Evolutionary conservation across 1,139 yeast genomes (phyloP), one percentile per base, ranked within the genome.

Genomic region (Kluyveromyces sp.): DNA sequence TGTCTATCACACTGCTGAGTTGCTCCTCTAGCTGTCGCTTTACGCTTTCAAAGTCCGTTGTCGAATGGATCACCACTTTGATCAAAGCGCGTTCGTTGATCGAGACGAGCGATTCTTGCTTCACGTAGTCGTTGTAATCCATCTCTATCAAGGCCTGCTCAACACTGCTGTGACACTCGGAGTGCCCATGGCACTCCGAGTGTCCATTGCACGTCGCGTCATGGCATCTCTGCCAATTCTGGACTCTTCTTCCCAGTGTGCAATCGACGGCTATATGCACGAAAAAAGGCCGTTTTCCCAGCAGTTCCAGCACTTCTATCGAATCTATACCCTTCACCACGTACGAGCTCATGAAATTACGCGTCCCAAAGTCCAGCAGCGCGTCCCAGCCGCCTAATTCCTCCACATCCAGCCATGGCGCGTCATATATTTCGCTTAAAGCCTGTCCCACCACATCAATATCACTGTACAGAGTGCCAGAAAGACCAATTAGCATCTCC

Each of bases 241-340:
- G 61, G 57, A 70, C 74, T 43, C 95, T 70, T 20, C 76, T 53
- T 17, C 59, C 55, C 12, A 83, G 49, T 0, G 96, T 86, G 0
- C 95, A 88, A 57, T 87, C 95, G 2, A 88, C 71, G 7, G 87
- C 74, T 2, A 92, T 60, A 55, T 88, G 95, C 26, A 88, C 70
- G 57, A 89, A 87, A 60, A 87, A 92, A 0, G 98, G 97, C 47
- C 96, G 68, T 51, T 83, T 81, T 39, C 74, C 68, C 6, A 88
- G 65, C 15, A 65, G 65, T 1, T 73, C 70, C 30, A 85, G 68
- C 44, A 73, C 65, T 0, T 61, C 62, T 3, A 73, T 51, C 19
- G 68, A 67, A 11, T 66, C 62, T 12, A 83, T 67, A 47, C 78
- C 77, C 0, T 75, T 63, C 4, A 84, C 60, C 3, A 87, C 94